These are phyloP conservation scores for Porcisia hertigi DNA, from an alignment of 208 protist species.

Conservation along the genomic window DNA sequence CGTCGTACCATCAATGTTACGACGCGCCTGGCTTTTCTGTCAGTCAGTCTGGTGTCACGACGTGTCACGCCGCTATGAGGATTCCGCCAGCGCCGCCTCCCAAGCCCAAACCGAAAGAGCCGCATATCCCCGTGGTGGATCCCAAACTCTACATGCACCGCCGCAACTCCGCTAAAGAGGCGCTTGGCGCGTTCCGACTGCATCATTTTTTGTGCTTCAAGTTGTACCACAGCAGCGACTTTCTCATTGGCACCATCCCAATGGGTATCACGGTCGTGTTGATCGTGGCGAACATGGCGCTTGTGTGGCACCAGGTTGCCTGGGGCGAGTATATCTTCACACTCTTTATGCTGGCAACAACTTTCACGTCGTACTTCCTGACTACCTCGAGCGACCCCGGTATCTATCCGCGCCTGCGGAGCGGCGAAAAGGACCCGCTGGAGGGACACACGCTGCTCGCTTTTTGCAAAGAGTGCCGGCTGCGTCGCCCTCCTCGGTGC, in stretches of 20 bases:
- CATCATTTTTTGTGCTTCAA: slow-evolving; percentile 23
- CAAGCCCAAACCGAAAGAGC: slow-evolving; percentile 24
- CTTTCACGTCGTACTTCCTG: slow-evolving; percentile 51
- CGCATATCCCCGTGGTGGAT: slow-evolving; percentile 17
- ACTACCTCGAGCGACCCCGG: slow-evolving; percentile 72
- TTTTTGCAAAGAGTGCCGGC: slow-evolving; percentile 63
- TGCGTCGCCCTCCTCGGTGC: slow-evolving; percentile 75
- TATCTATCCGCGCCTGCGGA: slow-evolving; percentile 71
- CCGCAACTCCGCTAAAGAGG: slow-evolving; percentile 36
- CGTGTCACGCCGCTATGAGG: not conserved
- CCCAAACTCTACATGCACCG: slow-evolving; percentile 35
- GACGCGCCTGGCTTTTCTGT: not conserved
- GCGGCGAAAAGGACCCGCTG: slow-evolving; percentile 62
- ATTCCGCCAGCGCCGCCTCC: slow-evolving; percentile 1
- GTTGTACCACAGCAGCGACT: slow-evolving; percentile 46
- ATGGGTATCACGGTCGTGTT: slow-evolving; percentile 51
- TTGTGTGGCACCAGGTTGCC: slow-evolving; percentile 47
- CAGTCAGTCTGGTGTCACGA: not conserved
- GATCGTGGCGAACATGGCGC: slow-evolving; percentile 51
- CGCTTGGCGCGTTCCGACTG: slow-evolving; percentile 42
- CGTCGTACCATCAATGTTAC: slow-evolving; percentile 20
- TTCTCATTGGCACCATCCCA: slow-evolving; percentile 33
- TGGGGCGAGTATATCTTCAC: slow-evolving; percentile 46
- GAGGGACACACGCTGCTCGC: slow-evolving; percentile 43
- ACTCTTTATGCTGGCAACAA: slow-evolving; percentile 36